Conservation (phyloP, 495 filamentous ascomycete species). For the Talaromyces trachyspermus region DNA sequence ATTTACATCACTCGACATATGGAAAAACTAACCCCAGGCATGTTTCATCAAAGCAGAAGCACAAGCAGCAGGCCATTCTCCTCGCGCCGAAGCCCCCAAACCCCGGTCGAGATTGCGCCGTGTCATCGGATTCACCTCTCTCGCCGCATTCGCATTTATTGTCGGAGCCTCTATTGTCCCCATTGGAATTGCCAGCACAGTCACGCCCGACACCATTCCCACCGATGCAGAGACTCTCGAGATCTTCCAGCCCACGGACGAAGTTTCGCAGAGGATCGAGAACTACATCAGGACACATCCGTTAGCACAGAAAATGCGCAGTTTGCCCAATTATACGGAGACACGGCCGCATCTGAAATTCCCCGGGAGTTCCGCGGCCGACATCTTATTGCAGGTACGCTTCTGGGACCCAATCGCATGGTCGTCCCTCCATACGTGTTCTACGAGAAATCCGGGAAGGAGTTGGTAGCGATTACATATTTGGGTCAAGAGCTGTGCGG, state of each 20-base stretch:
- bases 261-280: conserved; percentile 56
- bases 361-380: conserved; percentile 54
- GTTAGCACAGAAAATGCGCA: conserved; percentile 56
- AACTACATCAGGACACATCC: conserved; percentile 69
- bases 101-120: conserved; percentile 30
- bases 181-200: conserved; percentile 15
- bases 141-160: conserved; percentile 30
- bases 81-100: conserved; percentile 3
- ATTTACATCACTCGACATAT: no score
- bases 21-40: no score
- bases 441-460: conserved; percentile 61
- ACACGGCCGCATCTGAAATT: conserved; percentile 84
- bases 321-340: conserved; percentile 60
- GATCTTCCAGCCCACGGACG: conserved; percentile 57
- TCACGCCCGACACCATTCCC: conserved; percentile 43
- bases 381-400: conserved; percentile 76
- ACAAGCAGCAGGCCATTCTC: not conserved
- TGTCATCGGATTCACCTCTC: conserved; percentile 29
- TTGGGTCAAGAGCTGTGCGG: conserved; percentile 80
- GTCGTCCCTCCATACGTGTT: conserved; percentile 78
- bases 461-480: conserved; percentile 67
- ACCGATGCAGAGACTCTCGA: conserved; percentile 67
- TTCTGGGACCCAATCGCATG: conserved; percentile 68
- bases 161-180: conserved; percentile 25
- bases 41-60: no score